Base-by-base conservation (phyloP, 2,329 filamentous ascomycete species). In the Mycocentrospora acerina region DNA sequence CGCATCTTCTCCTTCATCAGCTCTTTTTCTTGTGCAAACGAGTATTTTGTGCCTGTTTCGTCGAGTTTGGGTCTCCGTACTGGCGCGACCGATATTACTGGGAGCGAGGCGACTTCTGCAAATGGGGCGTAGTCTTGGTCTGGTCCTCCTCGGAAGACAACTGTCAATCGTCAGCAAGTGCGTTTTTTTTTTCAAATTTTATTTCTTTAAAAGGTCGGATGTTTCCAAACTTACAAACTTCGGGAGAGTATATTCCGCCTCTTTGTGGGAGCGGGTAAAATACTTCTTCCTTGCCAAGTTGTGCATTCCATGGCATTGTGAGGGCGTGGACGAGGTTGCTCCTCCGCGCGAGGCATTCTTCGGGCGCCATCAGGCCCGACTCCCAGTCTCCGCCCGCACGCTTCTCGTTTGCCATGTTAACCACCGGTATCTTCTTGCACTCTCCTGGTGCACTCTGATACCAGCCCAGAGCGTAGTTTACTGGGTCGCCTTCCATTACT, bases 321-420 rank as follows among this genome's bases (percentile, higher is more conserved):
- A 90, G 73, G 3, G 82, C 81, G 13, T 83, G 81, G 5, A 83
- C 83, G 24, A 90, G 77, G 48, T 85, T 89, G 69, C 84, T 88
- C 52, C 86, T 76, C 44, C 86, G 77, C 57, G 85, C 87, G 25
- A 90, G 77, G 50, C 83, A 83, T 66, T 90, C 86, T 69, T 86
- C 82, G 35, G 81, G 82, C 22, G 80, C 80, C 51, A 79, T 74
- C 10, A 78, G 70, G 8, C 77, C 78, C 24, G 72, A 85, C 54
- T 89, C 85, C 86, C 86, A 90, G 60, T 90, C 85, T n/a, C 86
- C 86, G 8, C 86, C 86, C 1, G 86, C 77, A 25, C 84, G 76
- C 59, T 84, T 86, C 62, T 90, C 86, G 67, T 90, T 88, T 32
- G 86, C 86, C 38, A 82, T 79, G 51, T 85, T 88, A 46, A 88